A percentile compares a stretch with the other conserved stretches of the same genome.
Conservation (phyloP, 176 grass and related monocot species). For the Triticum aestivum region DNA sequence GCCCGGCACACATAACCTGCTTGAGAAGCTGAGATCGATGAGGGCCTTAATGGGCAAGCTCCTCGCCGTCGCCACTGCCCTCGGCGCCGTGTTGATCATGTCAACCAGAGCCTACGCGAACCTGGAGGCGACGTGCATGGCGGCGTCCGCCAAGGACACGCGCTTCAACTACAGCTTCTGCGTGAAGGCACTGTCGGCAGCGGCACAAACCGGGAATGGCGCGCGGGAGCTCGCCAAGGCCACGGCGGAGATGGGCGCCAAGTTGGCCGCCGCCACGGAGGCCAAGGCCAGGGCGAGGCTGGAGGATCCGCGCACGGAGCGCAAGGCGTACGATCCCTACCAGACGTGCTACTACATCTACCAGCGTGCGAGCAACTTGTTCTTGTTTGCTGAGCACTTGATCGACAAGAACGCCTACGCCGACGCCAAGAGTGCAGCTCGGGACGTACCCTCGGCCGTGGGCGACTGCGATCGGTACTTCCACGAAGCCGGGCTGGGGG, state of each 20-base stretch:
- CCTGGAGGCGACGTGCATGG: not conserved
- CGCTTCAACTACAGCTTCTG: conserved; percentile 8
- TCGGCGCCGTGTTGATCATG: not conserved
- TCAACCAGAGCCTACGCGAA: not conserved
- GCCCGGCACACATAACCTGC: not conserved
- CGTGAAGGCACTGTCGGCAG: not conserved
- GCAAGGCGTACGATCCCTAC: not conserved
- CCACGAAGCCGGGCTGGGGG: not conserved
- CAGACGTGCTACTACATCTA: not conserved
- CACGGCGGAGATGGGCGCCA: not conserved
- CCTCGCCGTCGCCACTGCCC: not conserved
- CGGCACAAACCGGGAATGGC: not conserved
- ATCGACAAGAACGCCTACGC: not conserved
- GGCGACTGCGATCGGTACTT: not conserved
- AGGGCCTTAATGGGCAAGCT: not conserved
- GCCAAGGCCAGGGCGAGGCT: not conserved
- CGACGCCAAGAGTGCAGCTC: not conserved
- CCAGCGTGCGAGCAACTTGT: not conserved
- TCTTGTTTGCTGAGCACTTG: not conserved
- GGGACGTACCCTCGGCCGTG: not conserved
- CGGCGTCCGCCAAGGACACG: not conserved
- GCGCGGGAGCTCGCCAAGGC: not conserved
- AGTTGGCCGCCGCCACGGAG: not conserved
- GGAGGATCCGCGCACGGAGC: not conserved
- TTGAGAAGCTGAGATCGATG: not conserved